Evolutionary conservation across 78 protist genomes (phyloP).

Genomic region (Dictyostelium capitatum): DNA sequence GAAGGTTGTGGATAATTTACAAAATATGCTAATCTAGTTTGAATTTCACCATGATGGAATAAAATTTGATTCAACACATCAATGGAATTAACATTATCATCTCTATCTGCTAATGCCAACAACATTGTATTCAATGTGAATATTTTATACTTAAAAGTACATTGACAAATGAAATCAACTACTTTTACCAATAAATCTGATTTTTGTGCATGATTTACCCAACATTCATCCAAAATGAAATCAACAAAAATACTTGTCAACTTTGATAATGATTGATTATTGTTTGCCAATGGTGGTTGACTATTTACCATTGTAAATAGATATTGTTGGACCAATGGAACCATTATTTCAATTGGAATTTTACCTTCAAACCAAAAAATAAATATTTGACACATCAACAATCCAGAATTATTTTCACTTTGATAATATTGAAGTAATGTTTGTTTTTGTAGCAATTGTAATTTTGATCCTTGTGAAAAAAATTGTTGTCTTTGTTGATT

Average conservation of each 20-base stretch:
- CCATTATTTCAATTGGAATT: not conserved
- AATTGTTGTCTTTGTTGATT: constrained; percentile 2
- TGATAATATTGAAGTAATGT: not conserved
- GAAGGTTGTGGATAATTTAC: not conserved
- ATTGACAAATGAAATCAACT: not conserved
- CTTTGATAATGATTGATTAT: not conserved
- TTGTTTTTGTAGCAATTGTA: not conserved
- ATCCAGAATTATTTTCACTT: not conserved
- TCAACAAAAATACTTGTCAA: not conserved
- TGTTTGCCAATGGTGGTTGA: not conserved
- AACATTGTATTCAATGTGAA: not conserved
- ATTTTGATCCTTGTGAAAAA: not conserved
- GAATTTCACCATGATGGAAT: not conserved
- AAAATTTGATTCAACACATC: not conserved
- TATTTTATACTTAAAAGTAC: constrained; percentile 14
- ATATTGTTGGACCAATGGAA: not conserved
- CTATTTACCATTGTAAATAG: not conserved
- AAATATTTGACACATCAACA: constrained; percentile 17
- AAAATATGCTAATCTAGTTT: not conserved
- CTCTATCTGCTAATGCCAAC: not conserved
- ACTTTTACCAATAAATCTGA: not conserved
- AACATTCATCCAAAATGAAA: constrained; percentile 23
- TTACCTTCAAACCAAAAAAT: not conserved
- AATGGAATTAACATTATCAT: not conserved
- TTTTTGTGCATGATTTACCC: not conserved